Evolutionary conservation across 1,284 basidiomycete species (phyloP).

Genomic region (Ustilago loliicola): DNA sequence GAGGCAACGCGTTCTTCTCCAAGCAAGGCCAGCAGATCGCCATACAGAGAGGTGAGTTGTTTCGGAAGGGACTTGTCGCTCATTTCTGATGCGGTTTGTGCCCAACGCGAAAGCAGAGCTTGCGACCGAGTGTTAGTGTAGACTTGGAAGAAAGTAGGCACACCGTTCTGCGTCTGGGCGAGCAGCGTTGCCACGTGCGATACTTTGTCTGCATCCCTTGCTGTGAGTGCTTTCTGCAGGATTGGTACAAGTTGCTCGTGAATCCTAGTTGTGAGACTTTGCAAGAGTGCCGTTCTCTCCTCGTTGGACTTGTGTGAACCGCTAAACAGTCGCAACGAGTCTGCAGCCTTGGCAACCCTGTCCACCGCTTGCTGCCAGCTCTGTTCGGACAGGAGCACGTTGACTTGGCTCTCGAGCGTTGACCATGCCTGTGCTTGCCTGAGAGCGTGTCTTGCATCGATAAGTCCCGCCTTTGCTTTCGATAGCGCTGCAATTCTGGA

Average conservation of each 20-base stretch:
- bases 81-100: slow-evolving; percentile 25
- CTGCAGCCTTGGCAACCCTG: slow-evolving; percentile 41
- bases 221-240: slow-evolving; percentile 27
- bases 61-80: slow-evolving; percentile 27
- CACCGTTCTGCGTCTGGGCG: slow-evolving; percentile 21
- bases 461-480: slow-evolving; percentile 33
- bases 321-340: slow-evolving; percentile 42
- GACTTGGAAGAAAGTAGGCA: slow-evolving; percentile 26
- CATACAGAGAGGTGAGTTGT: slow-evolving; percentile 29
- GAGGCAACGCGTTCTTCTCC: slow-evolving; percentile 51
- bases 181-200: slow-evolving; percentile 30
- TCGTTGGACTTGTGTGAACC: slow-evolving; percentile 40
- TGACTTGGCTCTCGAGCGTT: slow-evolving; percentile 49
- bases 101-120: slow-evolving; percentile 33
- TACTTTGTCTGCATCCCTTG: slow-evolving; percentile 20
- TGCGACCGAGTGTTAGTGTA: slow-evolving; percentile 38
- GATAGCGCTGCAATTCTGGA: slow-evolving; percentile 36
- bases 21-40: slow-evolving; percentile 43
- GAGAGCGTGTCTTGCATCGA: slow-evolving; percentile 50
- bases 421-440: slow-evolving; percentile 58
- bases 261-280: slow-evolving; percentile 29
- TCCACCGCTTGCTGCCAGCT: slow-evolving; percentile 46
- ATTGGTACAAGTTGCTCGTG: slow-evolving; percentile 33
- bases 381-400: slow-evolving; percentile 25
- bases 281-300: slow-evolving; percentile 34